Base-by-base conservation (phyloP, 148 eudicot genomes). In the Chenopodium formosanum region DNA sequence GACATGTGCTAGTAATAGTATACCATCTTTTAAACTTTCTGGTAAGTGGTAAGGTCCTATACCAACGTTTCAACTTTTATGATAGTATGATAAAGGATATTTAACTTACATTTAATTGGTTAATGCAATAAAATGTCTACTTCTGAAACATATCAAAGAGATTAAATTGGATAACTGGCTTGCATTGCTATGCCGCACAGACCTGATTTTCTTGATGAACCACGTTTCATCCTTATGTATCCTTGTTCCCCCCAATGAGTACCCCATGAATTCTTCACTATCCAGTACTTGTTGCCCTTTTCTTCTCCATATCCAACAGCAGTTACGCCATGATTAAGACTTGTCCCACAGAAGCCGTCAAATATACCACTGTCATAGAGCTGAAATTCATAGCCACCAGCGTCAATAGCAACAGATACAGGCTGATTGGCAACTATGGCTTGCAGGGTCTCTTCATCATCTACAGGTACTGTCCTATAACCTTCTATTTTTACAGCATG, bases 241-340 rank as follows among this genome's bases (percentile, higher is more conserved):
- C 91, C 96, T 9, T 34, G 63, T 75, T 91, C 89, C 6, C 94
- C 94, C 92, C 92, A 91, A 10, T n/a, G 78, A 9, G 81, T 23
- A 34, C 96, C 90, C 92, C 91, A 89, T 56, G 96, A 88, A 80
- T 90, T 89, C 84, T 90, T 91, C 86, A 90, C 88, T 8, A 89
- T 10, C 90, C 94, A 88, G 79, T 88, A 87, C 78, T 87, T 85
- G 1, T 78, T 79, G 9, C 83, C 85, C 12, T 67, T 4, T 7
- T 82, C 80, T 83, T 6, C 83, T 67, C 94, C 93, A 65, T 93
- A 93, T 10, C 94, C 93, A 76, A 87, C 83, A 56, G 81, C 65
- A 29, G 88, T 75, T 7, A 91, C 92, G 16, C 83, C 92, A 84
- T 92, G 97, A 65, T 89, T 88, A 31, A 89, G 83, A 19, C 44